Evolutionary conservation across 805 yeast genomes (phyloP).

Genomic region (Kazachstania martiniae): DNA sequence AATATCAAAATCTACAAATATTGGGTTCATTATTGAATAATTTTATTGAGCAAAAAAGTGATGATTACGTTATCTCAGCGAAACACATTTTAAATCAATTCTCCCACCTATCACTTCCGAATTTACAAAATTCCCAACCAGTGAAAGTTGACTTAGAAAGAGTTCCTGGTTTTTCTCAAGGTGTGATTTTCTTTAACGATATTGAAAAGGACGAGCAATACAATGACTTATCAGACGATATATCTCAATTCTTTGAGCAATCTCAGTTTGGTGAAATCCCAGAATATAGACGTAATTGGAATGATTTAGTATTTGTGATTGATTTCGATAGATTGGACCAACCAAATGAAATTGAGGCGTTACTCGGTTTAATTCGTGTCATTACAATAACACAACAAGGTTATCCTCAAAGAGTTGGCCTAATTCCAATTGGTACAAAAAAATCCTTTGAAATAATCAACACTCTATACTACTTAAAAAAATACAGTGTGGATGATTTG

Average conservation of each 20-base stretch:
- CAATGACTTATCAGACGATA: slow-evolving; percentile 31
- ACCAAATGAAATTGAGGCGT: slow-evolving; percentile 34
- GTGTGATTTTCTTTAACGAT: slow-evolving; percentile 66
- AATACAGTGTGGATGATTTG: slow-evolving; percentile 6
- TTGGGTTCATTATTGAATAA: slow-evolving; percentile 7
- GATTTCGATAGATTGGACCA: slow-evolving; percentile 34
- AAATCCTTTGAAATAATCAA: slow-evolving; percentile 13
- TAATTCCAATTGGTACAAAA: slow-evolving; percentile 47
- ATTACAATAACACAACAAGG: slow-evolving; percentile 40
- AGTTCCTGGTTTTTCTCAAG: slow-evolving; percentile 24
- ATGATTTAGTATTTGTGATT: slow-evolving; percentile 60
- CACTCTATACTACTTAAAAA: slow-evolving; percentile 18
- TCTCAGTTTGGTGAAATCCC: slow-evolving; percentile 55
- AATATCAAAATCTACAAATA: slow-evolving; percentile 8
- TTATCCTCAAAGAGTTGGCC: slow-evolving; percentile 71
- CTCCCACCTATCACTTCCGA: slow-evolving; percentile 15
- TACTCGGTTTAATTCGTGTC: slow-evolving; percentile 39
- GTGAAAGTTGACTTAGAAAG: slow-evolving; percentile 25
- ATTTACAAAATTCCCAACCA: slow-evolving; percentile 21
- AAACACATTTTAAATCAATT: slow-evolving; percentile 15
- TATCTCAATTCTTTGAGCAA: slow-evolving; percentile 36
- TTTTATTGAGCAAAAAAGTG: slow-evolving; percentile 20
- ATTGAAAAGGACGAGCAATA: slow-evolving; percentile 55
- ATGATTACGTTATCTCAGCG: slow-evolving; percentile 2
- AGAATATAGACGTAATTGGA: slow-evolving; percentile 58